A percentile compares a stretch with the other conserved stretches of the same genome.
phyloP scores from a whole-genome alignment of 1,284 basidiomycete genomes.

The Kwoniella shivajii region DNA sequence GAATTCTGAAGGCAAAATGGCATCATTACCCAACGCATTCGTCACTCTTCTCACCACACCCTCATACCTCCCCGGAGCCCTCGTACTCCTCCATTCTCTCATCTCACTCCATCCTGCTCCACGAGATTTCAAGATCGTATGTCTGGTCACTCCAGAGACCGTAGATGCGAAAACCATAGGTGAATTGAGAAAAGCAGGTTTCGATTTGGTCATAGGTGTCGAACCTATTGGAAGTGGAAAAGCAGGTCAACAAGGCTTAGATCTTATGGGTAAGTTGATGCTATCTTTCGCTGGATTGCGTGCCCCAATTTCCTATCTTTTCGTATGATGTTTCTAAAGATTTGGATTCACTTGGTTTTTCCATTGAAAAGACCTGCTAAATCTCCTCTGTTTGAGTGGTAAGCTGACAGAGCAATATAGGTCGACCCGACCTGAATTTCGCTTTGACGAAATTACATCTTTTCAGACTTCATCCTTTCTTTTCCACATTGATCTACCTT shows the following conservation, averaged over 20 bases:
- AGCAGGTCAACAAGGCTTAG: constrained; percentile 62
- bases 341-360: too few relatives aligned
- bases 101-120: constrained; percentile 72
- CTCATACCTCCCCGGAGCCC: constrained; percentile 87
- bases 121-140: constrained; percentile 78
- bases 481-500: constrained; percentile 86
- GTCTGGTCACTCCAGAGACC: constrained; percentile 89
- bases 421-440: constrained; percentile 85
- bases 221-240: constrained; percentile 71
- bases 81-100: constrained; percentile 80
- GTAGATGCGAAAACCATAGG: constrained; percentile 84
- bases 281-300: too few relatives aligned
- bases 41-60: constrained; percentile 88
- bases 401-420: constrained; percentile 55
- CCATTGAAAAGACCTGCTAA: too few relatives aligned
- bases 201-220: constrained; percentile 85
- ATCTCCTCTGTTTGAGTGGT: too few relatives aligned
- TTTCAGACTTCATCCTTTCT: constrained; percentile 80
- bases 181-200: constrained; percentile 71
- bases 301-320: too few relatives aligned
- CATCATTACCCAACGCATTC: constrained; percentile 62
- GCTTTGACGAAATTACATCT: constrained; percentile 95
- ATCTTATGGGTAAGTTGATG: constrained; percentile 76
- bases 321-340: too few relatives aligned
- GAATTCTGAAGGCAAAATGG: not conserved